Conservation (phyloP, 495 filamentous ascomycete species). For the Lasiosphaeria ovina region DNA sequence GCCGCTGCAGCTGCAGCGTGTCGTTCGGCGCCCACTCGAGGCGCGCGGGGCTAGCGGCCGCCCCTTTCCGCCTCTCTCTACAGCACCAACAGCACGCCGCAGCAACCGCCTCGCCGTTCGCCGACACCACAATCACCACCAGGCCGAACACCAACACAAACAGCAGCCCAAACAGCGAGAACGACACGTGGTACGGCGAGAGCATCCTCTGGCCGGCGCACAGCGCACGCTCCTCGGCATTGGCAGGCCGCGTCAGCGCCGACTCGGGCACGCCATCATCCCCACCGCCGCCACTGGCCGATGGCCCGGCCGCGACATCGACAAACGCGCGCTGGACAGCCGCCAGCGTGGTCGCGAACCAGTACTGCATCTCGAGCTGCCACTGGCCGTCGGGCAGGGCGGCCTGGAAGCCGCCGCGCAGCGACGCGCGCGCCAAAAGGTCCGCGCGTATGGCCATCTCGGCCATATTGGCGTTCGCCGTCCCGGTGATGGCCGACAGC, state of each 20-base stretch:
- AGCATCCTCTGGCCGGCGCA: constrained; percentile 16
- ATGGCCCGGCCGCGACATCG: not conserved
- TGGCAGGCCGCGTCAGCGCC: not conserved
- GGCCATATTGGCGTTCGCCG: not conserved
- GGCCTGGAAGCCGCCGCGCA: constrained; percentile 4
- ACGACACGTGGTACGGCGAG: constrained; percentile 16
- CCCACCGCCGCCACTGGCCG: not conserved
- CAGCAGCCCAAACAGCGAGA: constrained; percentile 19
- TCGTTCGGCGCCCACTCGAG: constrained; percentile 22
- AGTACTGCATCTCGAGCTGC: constrained; percentile 7
- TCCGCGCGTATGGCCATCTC: not conserved
- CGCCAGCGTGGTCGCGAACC: not conserved
- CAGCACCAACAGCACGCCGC: not conserved
- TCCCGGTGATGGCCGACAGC: not conserved
- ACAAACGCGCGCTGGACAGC: constrained; percentile 3
- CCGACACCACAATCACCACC: constrained; percentile 16
- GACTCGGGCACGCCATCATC: not conserved
- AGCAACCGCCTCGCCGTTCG: constrained; percentile 13
- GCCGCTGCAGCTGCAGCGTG: constrained; percentile 21
- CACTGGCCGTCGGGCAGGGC: constrained; percentile 7
- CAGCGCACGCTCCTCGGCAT: constrained; percentile 2
- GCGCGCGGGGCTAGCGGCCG: constrained; percentile 3
- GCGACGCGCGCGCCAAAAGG: not conserved
- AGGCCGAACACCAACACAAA: constrained; percentile 15
- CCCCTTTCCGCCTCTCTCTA: not conserved